These are phyloP conservation scores for Glutinoglossum americanum DNA, from an alignment of 495 filamentous ascomycete species.

Conservation along the genomic window DNA sequence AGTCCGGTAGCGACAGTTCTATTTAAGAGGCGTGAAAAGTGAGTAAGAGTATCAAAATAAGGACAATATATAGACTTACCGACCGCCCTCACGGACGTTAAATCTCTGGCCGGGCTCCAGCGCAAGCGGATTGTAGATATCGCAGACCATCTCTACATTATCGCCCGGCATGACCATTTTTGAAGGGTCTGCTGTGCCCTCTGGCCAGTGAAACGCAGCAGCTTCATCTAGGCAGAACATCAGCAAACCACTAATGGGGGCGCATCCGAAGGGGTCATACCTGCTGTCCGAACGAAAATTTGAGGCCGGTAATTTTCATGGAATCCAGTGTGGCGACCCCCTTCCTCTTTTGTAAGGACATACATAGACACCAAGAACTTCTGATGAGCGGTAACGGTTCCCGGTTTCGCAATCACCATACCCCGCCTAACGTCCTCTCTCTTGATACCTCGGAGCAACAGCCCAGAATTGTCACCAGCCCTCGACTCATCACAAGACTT, in stretches of 20 bases:
- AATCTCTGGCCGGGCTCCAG: conserved; percentile 78
- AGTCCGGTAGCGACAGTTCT: conserved; percentile 75
- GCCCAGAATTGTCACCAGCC: conserved; percentile 95
- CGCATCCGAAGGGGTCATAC: conserved; percentile 17
- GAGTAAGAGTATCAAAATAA: not conserved
- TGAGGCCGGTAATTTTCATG: conserved; percentile 85
- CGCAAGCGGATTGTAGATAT: conserved; percentile 59
- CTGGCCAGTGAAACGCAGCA: conserved; percentile 59
- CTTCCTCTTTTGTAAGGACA: conserved; percentile 91
- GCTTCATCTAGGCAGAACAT: conserved; percentile 41
- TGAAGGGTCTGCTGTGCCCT: conserved; percentile 41
- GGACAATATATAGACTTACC: conserved; percentile 10
- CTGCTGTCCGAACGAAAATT: conserved; percentile 83
- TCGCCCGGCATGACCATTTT: conserved; percentile 91
- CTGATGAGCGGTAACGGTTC: conserved; percentile 53
- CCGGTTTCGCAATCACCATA: conserved; percentile 75
- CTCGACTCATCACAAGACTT: conserved; percentile 87
- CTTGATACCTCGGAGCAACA: conserved; percentile 81
- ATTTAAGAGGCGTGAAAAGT: not conserved
- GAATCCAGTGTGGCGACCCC: conserved; percentile 89
- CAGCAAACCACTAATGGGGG: not conserved
- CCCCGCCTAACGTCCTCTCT: conserved; percentile 84
- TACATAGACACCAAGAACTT: conserved; percentile 93
- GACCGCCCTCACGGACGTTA: conserved; percentile 89
- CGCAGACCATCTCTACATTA: conserved; percentile 89